phyloP scores from a whole-genome alignment of 495 filamentous ascomycete species.

The Lasiosphaeria miniovina region DNA sequence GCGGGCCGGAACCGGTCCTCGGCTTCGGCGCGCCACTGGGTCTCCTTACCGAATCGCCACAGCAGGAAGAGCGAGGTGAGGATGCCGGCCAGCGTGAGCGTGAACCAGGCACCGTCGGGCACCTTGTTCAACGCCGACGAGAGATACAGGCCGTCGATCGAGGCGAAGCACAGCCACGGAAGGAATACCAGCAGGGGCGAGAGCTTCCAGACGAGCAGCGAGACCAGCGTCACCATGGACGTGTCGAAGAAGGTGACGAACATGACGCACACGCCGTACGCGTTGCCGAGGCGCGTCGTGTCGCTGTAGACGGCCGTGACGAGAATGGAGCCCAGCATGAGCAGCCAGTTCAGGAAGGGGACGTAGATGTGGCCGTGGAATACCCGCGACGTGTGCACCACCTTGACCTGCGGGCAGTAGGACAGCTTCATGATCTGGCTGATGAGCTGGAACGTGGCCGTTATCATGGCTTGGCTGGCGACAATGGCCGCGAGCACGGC shows the following conservation, averaged over 20 bases:
- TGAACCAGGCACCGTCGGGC: conserved; percentile 73
- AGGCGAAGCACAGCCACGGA: conserved; percentile 60
- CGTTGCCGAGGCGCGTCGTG: conserved; percentile 50
- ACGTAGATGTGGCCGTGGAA: conserved; percentile 74
- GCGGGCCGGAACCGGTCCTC: conserved; percentile 54
- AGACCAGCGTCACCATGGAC: conserved; percentile 63
- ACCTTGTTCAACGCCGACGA: conserved; percentile 66
- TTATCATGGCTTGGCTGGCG: conserved; percentile 76
- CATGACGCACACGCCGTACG: conserved; percentile 63
- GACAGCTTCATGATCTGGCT: conserved; percentile 71
- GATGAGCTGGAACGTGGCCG: conserved; percentile 64
- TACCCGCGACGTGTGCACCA: conserved; percentile 60
- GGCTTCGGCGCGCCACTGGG: conserved; percentile 66
- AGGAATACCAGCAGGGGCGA: conserved; percentile 54
- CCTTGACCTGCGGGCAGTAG: conserved; percentile 71
- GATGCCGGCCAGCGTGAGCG: conserved; percentile 57
- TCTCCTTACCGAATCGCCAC: conserved; percentile 73
- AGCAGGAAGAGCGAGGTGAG: conserved; percentile 60
- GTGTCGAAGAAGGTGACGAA: conserved; percentile 74
- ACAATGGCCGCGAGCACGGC: conserved; percentile 69
- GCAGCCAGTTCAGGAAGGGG: conserved; percentile 67
- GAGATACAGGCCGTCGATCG: conserved; percentile 62
- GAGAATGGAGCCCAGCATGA: conserved; percentile 72
- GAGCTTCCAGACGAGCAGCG: conserved; percentile 65
- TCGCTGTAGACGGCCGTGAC: conserved; percentile 72